Evolutionary conservation across 1,284 basidiomycete genomes (phyloP).

Genomic region (Agroathelia rolfsii): DNA sequence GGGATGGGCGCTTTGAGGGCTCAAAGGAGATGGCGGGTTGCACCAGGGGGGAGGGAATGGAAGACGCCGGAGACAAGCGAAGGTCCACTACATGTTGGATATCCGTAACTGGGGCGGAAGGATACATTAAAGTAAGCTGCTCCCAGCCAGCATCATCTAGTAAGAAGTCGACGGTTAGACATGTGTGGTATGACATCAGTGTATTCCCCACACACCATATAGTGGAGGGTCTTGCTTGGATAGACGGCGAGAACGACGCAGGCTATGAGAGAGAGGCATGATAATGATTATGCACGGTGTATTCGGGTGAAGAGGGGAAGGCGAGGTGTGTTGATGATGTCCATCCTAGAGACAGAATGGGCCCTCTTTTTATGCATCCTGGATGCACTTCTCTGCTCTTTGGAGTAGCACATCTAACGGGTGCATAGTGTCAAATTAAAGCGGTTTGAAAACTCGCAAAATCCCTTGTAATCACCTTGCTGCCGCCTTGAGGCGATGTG

Average conservation of each 20-base stretch:
- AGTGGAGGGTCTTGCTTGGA: constrained; percentile 25
- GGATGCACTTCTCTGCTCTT: too few species aligned
- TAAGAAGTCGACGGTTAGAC: too few species aligned
- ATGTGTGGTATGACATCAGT: too few species aligned
- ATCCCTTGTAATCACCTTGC: constrained; percentile 29
- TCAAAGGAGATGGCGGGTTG: too few species aligned
- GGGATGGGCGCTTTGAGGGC: too few species aligned
- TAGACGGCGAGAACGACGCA: constrained; percentile 27
- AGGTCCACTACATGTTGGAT: too few species aligned
- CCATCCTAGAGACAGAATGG: constrained; percentile 1
- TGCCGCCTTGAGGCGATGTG: constrained; percentile 21
- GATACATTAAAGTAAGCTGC: too few species aligned
- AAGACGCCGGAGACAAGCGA: too few species aligned
- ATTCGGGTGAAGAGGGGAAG: constrained; percentile 5
- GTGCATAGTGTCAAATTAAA: constrained; percentile 1
- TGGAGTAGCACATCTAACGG: constrained; percentile 5
- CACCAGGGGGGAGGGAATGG: too few species aligned
- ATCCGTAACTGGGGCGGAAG: too few species aligned
- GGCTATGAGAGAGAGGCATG: constrained; percentile 25
- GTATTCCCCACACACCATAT: too few species aligned
- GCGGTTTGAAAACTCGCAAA: constrained; percentile 14
- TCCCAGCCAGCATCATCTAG: too few species aligned
- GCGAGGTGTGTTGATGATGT: constrained; percentile 5
- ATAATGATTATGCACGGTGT: constrained; percentile 3
- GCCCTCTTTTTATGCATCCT: not conserved